These are phyloP conservation scores for Schwanniomyces occidentalis DNA, from an alignment of 805 yeast genomes.

Conservation along the genomic window DNA sequence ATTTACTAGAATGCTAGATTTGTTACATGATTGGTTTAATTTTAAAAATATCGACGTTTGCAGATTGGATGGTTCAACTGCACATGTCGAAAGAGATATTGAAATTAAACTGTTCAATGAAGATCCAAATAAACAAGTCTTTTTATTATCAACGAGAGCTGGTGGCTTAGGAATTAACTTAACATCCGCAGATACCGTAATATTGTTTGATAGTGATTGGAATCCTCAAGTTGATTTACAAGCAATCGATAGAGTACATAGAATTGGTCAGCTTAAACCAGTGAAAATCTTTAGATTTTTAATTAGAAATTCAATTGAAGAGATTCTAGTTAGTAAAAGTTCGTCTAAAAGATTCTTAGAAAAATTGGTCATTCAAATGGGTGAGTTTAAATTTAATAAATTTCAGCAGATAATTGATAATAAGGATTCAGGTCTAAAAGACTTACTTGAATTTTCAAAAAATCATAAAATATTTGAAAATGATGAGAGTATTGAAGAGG, in stretches of 20 bases:
- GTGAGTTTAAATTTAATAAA: slow-evolving; percentile 34
- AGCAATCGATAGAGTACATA: slow-evolving; percentile 93
- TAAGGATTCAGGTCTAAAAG: slow-evolving; percentile 17
- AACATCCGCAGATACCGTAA: slow-evolving; percentile 84
- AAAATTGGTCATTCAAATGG: slow-evolving; percentile 55
- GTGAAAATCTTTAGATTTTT: slow-evolving; percentile 80
- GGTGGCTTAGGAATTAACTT: slow-evolving; percentile 94
- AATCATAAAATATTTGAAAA: slow-evolving; percentile 14
- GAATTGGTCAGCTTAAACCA: slow-evolving; percentile 88
- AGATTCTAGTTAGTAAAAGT: slow-evolving; percentile 74
- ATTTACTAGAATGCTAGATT: slow-evolving; percentile 79
- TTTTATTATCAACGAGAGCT: slow-evolving; percentile 84
- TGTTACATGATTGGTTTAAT: slow-evolving; percentile 73
- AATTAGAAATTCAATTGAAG: slow-evolving; percentile 79
- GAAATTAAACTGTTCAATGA: slow-evolving; percentile 56
- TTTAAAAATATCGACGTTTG: slow-evolving; percentile 46
- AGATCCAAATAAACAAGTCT: slow-evolving; percentile 41
- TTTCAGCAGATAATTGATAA: slow-evolving; percentile 22
- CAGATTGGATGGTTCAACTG: slow-evolving; percentile 75
- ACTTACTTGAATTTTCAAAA: slow-evolving; percentile 21
- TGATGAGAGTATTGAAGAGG: slow-evolving; percentile 10
- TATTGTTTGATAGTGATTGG: slow-evolving; percentile 93
- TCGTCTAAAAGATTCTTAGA: slow-evolving; percentile 79
- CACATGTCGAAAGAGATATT: slow-evolving; percentile 63
- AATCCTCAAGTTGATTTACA: slow-evolving; percentile 96